These are phyloP conservation scores for Cryptosporidium canis DNA, from an alignment of 169 alveolate genomes.

Conservation along the genomic window DNA sequence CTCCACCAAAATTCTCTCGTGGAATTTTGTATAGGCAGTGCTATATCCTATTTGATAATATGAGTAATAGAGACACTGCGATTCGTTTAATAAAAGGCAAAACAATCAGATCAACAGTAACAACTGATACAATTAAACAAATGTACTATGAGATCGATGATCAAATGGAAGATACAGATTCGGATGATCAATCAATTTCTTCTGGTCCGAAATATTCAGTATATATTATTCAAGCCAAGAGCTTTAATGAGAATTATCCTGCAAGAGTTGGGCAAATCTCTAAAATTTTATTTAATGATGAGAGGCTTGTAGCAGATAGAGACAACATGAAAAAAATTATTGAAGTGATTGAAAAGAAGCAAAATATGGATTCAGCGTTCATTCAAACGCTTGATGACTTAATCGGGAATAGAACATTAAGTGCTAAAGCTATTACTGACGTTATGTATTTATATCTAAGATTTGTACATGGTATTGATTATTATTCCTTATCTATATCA, in stretches of 20 bases:
- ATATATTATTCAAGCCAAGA: constrained; percentile 44
- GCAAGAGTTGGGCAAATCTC: constrained; percentile 13
- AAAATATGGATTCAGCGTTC: background rate
- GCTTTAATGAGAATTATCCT: background rate
- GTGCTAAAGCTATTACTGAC: constrained; percentile 2
- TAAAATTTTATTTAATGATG: constrained; percentile 8
- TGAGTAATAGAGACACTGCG: constrained; percentile 33
- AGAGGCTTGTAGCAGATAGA: constrained; percentile 20
- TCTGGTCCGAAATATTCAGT: constrained; percentile 8
- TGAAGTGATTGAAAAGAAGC: constrained; percentile 36
- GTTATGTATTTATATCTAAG: constrained; percentile 8
- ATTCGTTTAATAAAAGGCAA: constrained; percentile 46
- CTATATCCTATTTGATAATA: constrained; percentile 42
- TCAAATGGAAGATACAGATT: background rate
- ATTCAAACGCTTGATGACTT: background rate
- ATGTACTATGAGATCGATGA: background rate
- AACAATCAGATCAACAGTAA: constrained; percentile 31
- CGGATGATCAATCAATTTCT: background rate
- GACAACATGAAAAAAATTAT: constrained; percentile 26
- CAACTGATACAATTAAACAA: background rate
- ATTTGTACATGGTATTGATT: constrained; percentile 64
- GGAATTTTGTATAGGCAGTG: constrained; percentile 64
- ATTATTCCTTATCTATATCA: constrained; percentile 17
- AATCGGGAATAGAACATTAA: background rate
- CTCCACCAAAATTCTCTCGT: constrained; percentile 57